These are phyloP conservation scores for Trypanosoma cruzi DNA, from an alignment of 208 protist genomes.

Conservation along the genomic window DNA sequence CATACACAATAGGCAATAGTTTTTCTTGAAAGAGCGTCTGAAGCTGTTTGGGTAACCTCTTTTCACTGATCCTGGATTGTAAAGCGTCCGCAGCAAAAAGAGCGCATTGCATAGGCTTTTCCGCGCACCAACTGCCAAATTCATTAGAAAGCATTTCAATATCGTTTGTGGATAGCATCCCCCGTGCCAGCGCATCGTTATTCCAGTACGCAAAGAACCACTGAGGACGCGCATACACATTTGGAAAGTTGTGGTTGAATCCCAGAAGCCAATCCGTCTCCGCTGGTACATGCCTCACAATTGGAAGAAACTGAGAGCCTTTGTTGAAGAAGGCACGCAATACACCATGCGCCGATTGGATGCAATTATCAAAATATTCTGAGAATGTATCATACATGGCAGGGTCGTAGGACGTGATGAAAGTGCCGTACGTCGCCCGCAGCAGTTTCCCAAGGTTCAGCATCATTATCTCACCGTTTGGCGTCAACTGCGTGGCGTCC, in stretches of 20 bases:
- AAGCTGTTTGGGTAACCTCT: constrained; percentile 2
- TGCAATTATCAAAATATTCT: constrained; percentile 20
- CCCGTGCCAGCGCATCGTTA: constrained; percentile 25
- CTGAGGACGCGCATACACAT: constrained; percentile 15
- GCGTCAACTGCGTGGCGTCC: constrained; percentile 27
- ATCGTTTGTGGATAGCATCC: constrained; percentile 12
- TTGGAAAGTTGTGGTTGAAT: constrained; percentile 32
- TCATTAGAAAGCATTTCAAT: constrained; percentile 15
- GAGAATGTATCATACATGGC: constrained; percentile 11
- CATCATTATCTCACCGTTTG: constrained; percentile 31
- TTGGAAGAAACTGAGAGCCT: constrained; percentile 7
- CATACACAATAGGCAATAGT: constrained; percentile 22
- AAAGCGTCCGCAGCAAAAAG: constrained; percentile 25
- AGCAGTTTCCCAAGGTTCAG: constrained; percentile 24
- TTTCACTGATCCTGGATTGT: constrained; percentile 31
- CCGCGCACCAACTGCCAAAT: constrained; percentile 28
- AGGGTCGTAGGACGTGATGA: constrained; percentile 12
- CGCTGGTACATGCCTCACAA: constrained; percentile 19
- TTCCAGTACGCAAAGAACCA: constrained; percentile 26
- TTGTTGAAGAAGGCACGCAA: constrained; percentile 22
- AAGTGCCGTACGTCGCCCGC: constrained; percentile 11
- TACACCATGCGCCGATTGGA: constrained; percentile 27
- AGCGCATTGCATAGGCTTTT: constrained; percentile 31
- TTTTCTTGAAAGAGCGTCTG: constrained; percentile 15
- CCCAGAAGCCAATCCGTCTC: constrained; percentile 29